A percentile compares a stretch with the other conserved stretches of the same genome.
phyloP scores from a whole-genome alignment of 495 filamentous ascomycete genomes.

The Rhypophila decipiens region DNA sequence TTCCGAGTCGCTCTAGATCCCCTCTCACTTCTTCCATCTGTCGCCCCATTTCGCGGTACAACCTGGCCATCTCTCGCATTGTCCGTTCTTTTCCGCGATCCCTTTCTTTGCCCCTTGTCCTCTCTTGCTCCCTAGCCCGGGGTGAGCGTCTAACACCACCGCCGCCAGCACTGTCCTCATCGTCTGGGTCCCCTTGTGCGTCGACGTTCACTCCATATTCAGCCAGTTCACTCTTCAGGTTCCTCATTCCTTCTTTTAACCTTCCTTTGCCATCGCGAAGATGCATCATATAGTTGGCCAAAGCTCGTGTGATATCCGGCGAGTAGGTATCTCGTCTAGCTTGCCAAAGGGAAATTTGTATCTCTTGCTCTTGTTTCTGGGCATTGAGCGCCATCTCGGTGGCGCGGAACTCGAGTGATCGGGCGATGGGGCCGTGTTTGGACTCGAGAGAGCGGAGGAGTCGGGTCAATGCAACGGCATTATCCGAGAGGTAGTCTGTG shows the following conservation, averaged over 20 bases:
- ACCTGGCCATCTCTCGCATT: conserved; percentile 55
- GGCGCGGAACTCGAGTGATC: conserved; percentile 56
- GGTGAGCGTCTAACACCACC: conserved; percentile 1
- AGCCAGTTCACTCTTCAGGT: conserved; percentile 44
- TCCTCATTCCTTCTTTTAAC: conserved; percentile 38
- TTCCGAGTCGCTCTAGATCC: conserved; percentile 50
- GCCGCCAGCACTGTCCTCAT: background rate
- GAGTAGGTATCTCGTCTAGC: conserved; percentile 45
- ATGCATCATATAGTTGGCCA: conserved; percentile 50
- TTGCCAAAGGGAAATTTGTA: conserved; percentile 24
- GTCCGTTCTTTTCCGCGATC: conserved; percentile 32
- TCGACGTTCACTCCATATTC: conserved; percentile 41
- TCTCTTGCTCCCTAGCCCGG: conserved; percentile 15
- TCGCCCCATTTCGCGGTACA: conserved; percentile 48
- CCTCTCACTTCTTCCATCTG: conserved; percentile 49
- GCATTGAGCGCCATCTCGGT: conserved; percentile 47
- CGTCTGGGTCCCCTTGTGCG: background rate
- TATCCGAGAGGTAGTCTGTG: conserved; percentile 19
- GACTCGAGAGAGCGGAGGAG: conserved; percentile 34
- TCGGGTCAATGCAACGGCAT: conserved; percentile 23
- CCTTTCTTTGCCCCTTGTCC: conserved; percentile 10
- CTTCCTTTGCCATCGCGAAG: conserved; percentile 44
- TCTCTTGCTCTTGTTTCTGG: conserved; percentile 37
- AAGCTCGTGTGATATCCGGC: conserved; percentile 48
- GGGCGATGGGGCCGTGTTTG: conserved; percentile 61